A percentile compares a stretch with the other conserved stretches of the same genome.
phyloP scores from a whole-genome alignment of 202 grass and related monocot genomes.

The Carex arenaria region DNA sequence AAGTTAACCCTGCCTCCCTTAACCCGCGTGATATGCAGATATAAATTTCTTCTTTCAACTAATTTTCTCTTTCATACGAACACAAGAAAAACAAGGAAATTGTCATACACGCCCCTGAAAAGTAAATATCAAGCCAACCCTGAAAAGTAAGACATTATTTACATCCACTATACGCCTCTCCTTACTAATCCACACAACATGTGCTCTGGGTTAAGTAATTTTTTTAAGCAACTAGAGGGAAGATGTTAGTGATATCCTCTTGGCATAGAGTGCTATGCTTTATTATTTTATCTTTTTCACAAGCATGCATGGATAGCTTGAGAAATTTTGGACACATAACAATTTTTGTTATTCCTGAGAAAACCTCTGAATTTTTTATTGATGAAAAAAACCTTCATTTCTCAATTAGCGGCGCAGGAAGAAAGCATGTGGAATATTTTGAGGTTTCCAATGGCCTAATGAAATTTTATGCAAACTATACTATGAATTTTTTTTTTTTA shows the following conservation, averaged over 20 bases:
- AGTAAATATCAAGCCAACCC: background rate
- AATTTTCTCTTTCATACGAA: background rate
- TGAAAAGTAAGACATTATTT: background rate
- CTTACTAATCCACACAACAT: background rate
- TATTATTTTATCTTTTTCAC: background rate
- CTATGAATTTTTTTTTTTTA: background rate
- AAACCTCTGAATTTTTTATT: background rate
- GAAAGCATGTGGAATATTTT: background rate
- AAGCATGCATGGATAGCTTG: background rate
- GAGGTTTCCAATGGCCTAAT: background rate
- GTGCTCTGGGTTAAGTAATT: background rate
- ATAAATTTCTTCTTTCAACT: background rate
- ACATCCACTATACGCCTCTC: background rate
- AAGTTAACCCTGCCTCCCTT: background rate
- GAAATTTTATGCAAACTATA: background rate
- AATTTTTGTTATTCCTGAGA: background rate
- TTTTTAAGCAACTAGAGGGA: background rate
- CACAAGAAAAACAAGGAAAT: background rate
- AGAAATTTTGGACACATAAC: background rate
- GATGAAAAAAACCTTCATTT: background rate
- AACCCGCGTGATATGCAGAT: background rate
- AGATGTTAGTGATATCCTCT: background rate
- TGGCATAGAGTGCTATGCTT: background rate
- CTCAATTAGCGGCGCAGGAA: background rate
- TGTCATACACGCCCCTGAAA: background rate